Base-by-base conservation (phyloP, 2,329 filamentous ascomycete genomes). In the Simplicillium sp. region DNA sequence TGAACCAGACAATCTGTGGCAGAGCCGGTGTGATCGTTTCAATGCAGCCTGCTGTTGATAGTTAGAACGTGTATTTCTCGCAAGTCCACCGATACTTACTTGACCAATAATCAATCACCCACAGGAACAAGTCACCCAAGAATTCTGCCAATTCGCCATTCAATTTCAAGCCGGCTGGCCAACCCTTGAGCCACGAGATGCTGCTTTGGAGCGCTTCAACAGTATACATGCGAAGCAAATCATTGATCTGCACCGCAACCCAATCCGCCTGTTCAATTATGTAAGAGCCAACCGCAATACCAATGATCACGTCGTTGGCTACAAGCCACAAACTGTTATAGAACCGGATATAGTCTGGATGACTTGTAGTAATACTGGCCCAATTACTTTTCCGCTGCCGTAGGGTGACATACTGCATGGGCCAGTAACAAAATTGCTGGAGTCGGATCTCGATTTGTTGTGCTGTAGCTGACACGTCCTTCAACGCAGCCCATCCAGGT, bases 271-370 rank as follows among this genome's bases (percentile, higher is more conserved):
- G 96, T 57, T 98, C 92, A 46, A 97, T 90, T 46, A 98, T 94
- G 59, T 95, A 98, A 1, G 88, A 94, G 0, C 92, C 94, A 7
- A 98, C 66, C 2, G 92, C 92, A 50, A 98, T 96, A 18, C 92
- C 94, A 44, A 98, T 97, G 48, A 98, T 98, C 36, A 98, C 84
- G 64, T 98, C 92, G 65, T 98, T 98, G 25, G 89, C 89, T 16
- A 98, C 92, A 8, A 98, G 83, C 92, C 92, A 98, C 4, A 98
- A 69, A 54, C 88, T 96, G 60, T 98, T 98, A 66, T 97, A 98
- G 63, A 98, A 98, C 13, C 92, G 84, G 50, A 98, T 98, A 59
- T 98, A 98, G 60, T 98, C 92, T 1, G 90, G 87, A 60, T 98
- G 90, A 52, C 84, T 95, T 37, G 84, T 92, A 1, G 89, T 96